Base-by-base conservation (phyloP, 1,284 basidiomycete species). In the Ganoderma lucidum region DNA sequence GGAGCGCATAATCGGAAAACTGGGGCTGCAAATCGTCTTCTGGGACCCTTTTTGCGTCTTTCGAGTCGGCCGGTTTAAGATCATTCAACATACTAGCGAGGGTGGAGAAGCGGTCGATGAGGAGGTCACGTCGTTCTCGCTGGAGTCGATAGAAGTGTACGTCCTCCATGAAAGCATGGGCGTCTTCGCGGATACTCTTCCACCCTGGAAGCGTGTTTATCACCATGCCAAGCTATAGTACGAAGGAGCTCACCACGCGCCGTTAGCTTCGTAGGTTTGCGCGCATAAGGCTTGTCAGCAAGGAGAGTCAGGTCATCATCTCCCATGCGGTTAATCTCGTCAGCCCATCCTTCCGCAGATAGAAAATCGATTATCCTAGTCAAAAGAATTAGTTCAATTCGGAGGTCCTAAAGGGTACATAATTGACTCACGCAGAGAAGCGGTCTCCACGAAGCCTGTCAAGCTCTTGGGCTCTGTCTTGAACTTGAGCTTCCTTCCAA, bases 261-360 rank as follows among this genome's bases (percentile, higher is more conserved):
- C 3, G 62, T 63, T 3, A 63, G 45, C 30, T 44, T 30, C 45
- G 44, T 30, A n/a, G 62, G 28, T 19, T 51, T 63, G 19, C 45
- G 42, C 5, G 62, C 62, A 39, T 42, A 62, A 10, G 61, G 41
- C 42, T 62, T 42, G 37, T 62, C 42, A 15, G 39, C 61, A 41
- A 62, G 37, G 5, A n/a, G 10, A 41, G 41, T 14, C 3, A 56
- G 53, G 1, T 56, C 53, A 6, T 56, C 53, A 9, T 15, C 30
- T 2, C 32, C 30, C 65, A 66, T 55, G 32, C 23, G 44, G 15
- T 41, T n/a, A 6, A 66, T 19, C 28, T 66, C 65, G 4, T 66
- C 59, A 10, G 44, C 60, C 65, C 65, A 62, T 15, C 48, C 65
- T 19, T 62, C 59, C 10, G n/a, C 17, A 17, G 15, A 37, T 6